Evolutionary conservation across 805 yeast species (phyloP).

Genomic region (Metschnikowia kunwiensis): DNA sequence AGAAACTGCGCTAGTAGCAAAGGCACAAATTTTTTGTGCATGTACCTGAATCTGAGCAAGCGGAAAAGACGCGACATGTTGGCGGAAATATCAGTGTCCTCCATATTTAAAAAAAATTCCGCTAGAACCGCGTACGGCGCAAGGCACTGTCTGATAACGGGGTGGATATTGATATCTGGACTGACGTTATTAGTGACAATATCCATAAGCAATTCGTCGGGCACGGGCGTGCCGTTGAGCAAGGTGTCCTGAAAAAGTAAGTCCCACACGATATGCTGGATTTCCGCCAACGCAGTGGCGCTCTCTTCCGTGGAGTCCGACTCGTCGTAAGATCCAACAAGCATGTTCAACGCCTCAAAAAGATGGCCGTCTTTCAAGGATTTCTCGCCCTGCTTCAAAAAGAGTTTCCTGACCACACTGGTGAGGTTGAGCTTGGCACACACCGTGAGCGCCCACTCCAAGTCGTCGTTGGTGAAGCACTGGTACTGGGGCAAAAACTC

Average conservation of each 20-base stretch:
- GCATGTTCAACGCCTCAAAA: slow-evolving; percentile 61
- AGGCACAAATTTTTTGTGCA: slow-evolving; percentile 49
- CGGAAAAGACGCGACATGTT: slow-evolving; percentile 49
- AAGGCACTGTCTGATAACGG: slow-evolving; percentile 62
- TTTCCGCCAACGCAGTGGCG: slow-evolving; percentile 40
- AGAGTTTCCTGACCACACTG: slow-evolving; percentile 55
- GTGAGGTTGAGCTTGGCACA: slow-evolving; percentile 66
- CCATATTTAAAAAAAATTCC: slow-evolving; percentile 41
- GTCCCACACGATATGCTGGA: slow-evolving; percentile 54
- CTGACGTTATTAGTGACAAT: slow-evolving; percentile 39
- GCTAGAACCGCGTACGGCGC: slow-evolving; percentile 68
- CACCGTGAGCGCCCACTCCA: slow-evolving; percentile 73
- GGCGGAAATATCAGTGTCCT: slow-evolving; percentile 9
- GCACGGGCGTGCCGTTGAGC: slow-evolving; percentile 48
- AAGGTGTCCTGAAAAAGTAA: slow-evolving; percentile 59
- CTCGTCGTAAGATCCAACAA: slow-evolving; percentile 58
- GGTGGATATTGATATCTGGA: slow-evolving; percentile 39
- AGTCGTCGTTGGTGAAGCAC: slow-evolving; percentile 66
- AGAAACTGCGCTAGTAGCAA: slow-evolving; percentile 47
- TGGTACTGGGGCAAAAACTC: slow-evolving; percentile 59
- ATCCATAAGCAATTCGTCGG: slow-evolving; percentile 55
- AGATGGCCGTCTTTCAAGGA: slow-evolving; percentile 53
- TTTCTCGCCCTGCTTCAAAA: slow-evolving; percentile 46
- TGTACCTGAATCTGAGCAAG: slow-evolving; percentile 38
- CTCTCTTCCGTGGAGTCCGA: slow-evolving; percentile 14